These are phyloP conservation scores for Camptophora hylomeconis DNA, from an alignment of 2,329 filamentous ascomycete species.

Conservation along the genomic window DNA sequence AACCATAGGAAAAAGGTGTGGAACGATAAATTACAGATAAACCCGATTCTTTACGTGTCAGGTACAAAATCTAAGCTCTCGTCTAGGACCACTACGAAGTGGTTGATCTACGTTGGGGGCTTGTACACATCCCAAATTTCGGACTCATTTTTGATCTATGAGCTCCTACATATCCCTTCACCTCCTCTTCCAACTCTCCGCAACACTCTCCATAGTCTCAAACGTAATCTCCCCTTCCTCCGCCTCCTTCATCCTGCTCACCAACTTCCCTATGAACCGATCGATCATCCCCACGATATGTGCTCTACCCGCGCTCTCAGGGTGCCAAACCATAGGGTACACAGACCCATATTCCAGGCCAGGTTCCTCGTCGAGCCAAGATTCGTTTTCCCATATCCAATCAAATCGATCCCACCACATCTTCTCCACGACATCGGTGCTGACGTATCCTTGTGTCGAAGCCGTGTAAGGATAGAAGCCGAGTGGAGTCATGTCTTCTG, in stretches of 20 bases:
- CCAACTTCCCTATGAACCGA: conserved; percentile 14
- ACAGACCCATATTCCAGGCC: conserved; percentile 16
- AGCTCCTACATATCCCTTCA: too few species aligned
- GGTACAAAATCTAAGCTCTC: too few species aligned
- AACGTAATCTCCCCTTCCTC: conserved; percentile 16
- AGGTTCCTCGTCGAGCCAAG: conserved; percentile 16
- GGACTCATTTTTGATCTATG: too few species aligned
- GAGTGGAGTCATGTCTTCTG: conserved; percentile 34
- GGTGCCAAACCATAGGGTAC: conserved; percentile 18
- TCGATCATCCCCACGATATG: conserved; percentile 19
- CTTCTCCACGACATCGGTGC: conserved; percentile 42
- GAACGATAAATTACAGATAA: too few species aligned
- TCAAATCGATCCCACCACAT: conserved; percentile 50
- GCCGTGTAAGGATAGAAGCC: conserved; percentile 30
- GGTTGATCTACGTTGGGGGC: too few species aligned
- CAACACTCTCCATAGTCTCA: conserved; percentile 16
- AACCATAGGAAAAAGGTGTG: too few species aligned
- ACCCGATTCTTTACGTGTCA: too few species aligned
- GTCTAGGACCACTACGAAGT: too few species aligned
- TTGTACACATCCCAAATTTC: too few species aligned
- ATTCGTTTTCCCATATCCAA: conserved; percentile 37
- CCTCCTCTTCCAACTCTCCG: conserved; percentile 12
- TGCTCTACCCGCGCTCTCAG: conserved; percentile 15
- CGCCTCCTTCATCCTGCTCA: conserved; percentile 10
- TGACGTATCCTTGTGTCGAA: conserved; percentile 47